Conservation (phyloP, 495 filamentous ascomycete species). For the Parmelia sp. region DNA sequence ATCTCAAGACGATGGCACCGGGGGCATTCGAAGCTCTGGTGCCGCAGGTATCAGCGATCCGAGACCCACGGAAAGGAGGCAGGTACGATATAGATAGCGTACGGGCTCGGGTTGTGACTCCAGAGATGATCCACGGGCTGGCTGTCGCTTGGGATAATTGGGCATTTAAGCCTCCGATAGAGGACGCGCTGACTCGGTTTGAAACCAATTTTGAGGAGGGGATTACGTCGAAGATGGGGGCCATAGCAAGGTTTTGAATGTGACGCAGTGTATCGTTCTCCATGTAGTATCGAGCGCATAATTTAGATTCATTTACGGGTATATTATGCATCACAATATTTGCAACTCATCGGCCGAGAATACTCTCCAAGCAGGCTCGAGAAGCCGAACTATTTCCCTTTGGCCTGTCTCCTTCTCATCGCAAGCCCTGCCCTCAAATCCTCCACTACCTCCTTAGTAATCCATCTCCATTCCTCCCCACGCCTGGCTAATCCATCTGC, state of each 20-base stretch:
- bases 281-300: neutral
- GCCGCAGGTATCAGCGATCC: constrained; percentile 26
- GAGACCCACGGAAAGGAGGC: constrained; percentile 33
- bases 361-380: neutral
- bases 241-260: neutral
- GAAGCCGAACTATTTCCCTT: neutral
- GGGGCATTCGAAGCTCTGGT: constrained; percentile 32
- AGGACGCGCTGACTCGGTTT: constrained; percentile 15
- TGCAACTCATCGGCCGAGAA: neutral
- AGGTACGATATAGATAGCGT: constrained; percentile 28
- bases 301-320: neutral
- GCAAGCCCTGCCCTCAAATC: constrained; percentile 33
- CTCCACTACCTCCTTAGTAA: constrained; percentile 32
- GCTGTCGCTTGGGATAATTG: constrained; percentile 33
- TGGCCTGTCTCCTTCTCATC: constrained; percentile 37
- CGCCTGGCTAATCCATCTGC: constrained; percentile 45
- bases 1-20: constrained; percentile 28
- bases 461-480: constrained; percentile 33
- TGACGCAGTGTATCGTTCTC: neutral
- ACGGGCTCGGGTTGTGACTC: constrained; percentile 27
- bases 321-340: neutral
- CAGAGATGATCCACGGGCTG: constrained; percentile 32
- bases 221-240: neutral
- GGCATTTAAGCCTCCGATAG: constrained; percentile 31
- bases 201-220: neutral